Evolutionary conservation across 2,329 filamentous ascomycete genomes (phyloP).

Genomic region (Trichophyton verrucosum): DNA sequence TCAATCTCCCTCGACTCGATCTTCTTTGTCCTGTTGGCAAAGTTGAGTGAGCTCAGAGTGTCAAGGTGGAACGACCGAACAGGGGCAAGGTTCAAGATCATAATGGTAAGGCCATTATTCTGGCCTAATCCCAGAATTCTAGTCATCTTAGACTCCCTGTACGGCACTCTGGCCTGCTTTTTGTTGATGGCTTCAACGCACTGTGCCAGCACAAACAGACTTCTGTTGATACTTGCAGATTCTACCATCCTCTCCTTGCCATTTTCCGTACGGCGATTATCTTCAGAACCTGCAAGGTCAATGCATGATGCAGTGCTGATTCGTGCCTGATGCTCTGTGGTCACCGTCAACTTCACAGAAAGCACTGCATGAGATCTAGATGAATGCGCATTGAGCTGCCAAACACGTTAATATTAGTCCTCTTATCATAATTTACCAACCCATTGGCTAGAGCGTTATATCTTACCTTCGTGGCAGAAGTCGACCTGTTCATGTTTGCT

Average conservation of each 20-base stretch:
- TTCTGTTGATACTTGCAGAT: slow-evolving; percentile 95
- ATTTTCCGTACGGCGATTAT: slow-evolving; percentile 89
- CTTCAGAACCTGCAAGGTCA: slow-evolving; percentile 88
- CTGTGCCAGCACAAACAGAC: slow-evolving; percentile 82
- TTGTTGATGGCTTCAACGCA: slow-evolving; percentile 89
- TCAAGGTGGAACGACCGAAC: slow-evolving; percentile 88
- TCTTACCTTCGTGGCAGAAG: slow-evolving; percentile 64
- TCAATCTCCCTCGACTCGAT: slow-evolving; percentile 93
- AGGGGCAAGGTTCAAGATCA: slow-evolving; percentile 90
- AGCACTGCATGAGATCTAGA: slow-evolving; percentile 83
- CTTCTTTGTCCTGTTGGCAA: slow-evolving; percentile 88
- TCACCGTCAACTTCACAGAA: slow-evolving; percentile 76
- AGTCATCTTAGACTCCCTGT: slow-evolving; percentile 95
- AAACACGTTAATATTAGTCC: slow-evolving; percentile 10
- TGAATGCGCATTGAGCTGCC: slow-evolving; percentile 70
- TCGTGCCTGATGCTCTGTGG: slow-evolving; percentile 51
- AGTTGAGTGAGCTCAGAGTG: slow-evolving; percentile 84
- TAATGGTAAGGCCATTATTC: slow-evolving; percentile 88
- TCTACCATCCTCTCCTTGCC: slow-evolving; percentile 86
- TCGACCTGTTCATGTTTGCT: slow-evolving; percentile 80
- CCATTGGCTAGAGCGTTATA: not conserved
- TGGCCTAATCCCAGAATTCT: slow-evolving; percentile 82
- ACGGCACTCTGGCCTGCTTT: slow-evolving; percentile 66
- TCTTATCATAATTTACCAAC: not conserved
- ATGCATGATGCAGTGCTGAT: slow-evolving; percentile 86